Evolutionary conservation across 129 eudicot species (phyloP).

Genomic region (Artemisia argyi): DNA sequence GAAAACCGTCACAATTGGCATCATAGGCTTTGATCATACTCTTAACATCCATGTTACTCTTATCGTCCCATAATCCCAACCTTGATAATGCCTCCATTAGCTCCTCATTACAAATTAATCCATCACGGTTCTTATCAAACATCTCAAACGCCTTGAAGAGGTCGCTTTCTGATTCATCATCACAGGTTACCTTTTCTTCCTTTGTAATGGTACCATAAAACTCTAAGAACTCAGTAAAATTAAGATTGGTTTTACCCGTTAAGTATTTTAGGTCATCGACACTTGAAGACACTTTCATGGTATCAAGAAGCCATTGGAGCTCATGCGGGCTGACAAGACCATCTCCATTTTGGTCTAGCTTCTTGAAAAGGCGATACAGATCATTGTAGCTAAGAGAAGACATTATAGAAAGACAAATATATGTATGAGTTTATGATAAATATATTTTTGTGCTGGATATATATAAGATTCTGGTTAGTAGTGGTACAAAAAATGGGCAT

Average conservation of each 20-base stretch:
- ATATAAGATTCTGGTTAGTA: slow-evolving; percentile 7
- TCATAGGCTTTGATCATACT: slow-evolving; percentile 58
- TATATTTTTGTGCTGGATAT: neutral
- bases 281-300: slow-evolving; percentile 39
- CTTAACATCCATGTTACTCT: slow-evolving; percentile 36
- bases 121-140: slow-evolving; percentile 68
- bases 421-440: neutral
- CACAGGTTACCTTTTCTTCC: slow-evolving; percentile 3
- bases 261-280: slow-evolving; percentile 44
- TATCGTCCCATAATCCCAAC: slow-evolving; percentile 54
- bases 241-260: slow-evolving; percentile 43
- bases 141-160: slow-evolving; percentile 59
- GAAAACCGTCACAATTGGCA: slow-evolving; percentile 57
- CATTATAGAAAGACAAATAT: slow-evolving; percentile 30
- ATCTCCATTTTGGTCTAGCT: slow-evolving; percentile 49
- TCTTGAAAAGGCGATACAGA: slow-evolving; percentile 55
- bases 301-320: slow-evolving; percentile 57
- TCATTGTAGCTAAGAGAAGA: slow-evolving; percentile 50
- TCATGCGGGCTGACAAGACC: slow-evolving; percentile 60
- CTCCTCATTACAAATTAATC: slow-evolving; percentile 61
- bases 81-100: slow-evolving; percentile 45
- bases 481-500: too few relatives aligned
- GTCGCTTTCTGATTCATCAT: slow-evolving; percentile 33
- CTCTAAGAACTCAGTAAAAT: slow-evolving; percentile 42
- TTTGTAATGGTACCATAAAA: slow-evolving; percentile 40